Evolutionary conservation across 768 basidiomycete genomes (phyloP).

Genomic region (Mycena haematopus): DNA sequence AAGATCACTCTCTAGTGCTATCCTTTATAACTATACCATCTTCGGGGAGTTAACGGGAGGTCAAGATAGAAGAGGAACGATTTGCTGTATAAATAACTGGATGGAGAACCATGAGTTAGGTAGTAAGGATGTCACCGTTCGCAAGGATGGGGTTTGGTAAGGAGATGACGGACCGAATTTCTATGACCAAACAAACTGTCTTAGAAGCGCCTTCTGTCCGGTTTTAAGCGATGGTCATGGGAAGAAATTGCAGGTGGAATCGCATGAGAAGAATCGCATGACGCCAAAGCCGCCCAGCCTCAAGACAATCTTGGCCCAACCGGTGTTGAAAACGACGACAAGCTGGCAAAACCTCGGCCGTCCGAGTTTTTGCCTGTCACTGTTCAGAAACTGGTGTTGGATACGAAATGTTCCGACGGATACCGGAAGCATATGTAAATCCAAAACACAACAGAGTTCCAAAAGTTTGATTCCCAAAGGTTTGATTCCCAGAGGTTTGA

Average conservation of each 20-base stretch:
- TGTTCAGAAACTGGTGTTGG: not conserved
- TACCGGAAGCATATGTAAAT: constrained; percentile 17
- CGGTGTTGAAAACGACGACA: constrained; percentile 21
- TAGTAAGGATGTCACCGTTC: constrained; percentile 13
- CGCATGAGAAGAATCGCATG: constrained; percentile 19
- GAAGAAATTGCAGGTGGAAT: constrained; percentile 13
- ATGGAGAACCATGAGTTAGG: constrained; percentile 24
- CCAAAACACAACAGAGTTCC: not conserved
- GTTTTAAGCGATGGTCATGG: constrained; percentile 28
- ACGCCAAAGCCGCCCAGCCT: constrained; percentile 18
- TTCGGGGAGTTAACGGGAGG: constrained; percentile 52
- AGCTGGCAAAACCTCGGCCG: constrained; percentile 37
- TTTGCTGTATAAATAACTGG: constrained; percentile 28
- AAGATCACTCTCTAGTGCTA: constrained; percentile 4
- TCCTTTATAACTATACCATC: constrained; percentile 25
- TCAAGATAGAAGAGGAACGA: constrained; percentile 26
- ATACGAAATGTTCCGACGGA: constrained; percentile 7
- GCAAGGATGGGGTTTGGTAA: constrained; percentile 17
- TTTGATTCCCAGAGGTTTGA: not conserved
- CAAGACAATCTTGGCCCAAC: constrained; percentile 25
- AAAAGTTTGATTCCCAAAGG: not conserved
- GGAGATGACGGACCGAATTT: constrained; percentile 18
- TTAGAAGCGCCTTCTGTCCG: constrained; percentile 22
- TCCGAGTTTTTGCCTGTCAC: constrained; percentile 37
- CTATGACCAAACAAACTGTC: constrained; percentile 22